Percentiles rank a stretch among this genome's conserved stretches.
Evolutionary conservation across 108 stramenopile genomes (phyloP).

Genomic region (Chaetoceros muelleri): DNA sequence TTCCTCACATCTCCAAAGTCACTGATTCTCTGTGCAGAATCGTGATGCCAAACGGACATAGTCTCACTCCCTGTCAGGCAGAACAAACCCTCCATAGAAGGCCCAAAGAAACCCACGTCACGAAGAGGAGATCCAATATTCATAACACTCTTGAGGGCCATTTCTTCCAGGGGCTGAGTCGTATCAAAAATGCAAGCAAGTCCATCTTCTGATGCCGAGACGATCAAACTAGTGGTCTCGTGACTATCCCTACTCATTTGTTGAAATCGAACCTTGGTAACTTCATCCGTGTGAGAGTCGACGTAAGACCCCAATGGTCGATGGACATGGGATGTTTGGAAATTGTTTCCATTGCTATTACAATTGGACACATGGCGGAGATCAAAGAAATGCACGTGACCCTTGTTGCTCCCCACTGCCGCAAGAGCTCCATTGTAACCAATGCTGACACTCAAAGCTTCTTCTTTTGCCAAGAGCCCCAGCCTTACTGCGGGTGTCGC

Average conservation of each 20-base stretch:
- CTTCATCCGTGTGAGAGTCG: slow-evolving; percentile 75
- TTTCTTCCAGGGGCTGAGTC: slow-evolving; percentile 63
- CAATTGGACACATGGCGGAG: slow-evolving; percentile 23
- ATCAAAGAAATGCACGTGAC: slow-evolving; percentile 67
- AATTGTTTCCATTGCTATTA: no score
- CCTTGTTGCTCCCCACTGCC: slow-evolving; percentile 59
- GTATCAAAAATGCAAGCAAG: slow-evolving; percentile 69
- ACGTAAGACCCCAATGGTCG: slow-evolving; percentile 54
- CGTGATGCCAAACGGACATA: slow-evolving; percentile 42
- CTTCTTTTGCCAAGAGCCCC: slow-evolving; percentile 45
- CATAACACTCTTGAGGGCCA: slow-evolving; percentile 50
- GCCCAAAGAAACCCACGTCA: slow-evolving; percentile 69
- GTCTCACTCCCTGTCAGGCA: slow-evolving; percentile 77
- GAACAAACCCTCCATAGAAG: slow-evolving; percentile 45
- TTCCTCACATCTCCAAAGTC: slow-evolving; percentile 30
- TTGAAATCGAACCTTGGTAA: slow-evolving; percentile 61
- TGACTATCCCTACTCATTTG: slow-evolving; percentile 3
- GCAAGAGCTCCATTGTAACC: slow-evolving; percentile 73
- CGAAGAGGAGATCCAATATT: slow-evolving; percentile 59
- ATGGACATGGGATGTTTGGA: no score
- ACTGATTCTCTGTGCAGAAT: slow-evolving; percentile 20
- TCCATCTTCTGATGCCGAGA: slow-evolving; percentile 74
- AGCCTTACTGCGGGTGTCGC: no score
- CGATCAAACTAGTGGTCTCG: slow-evolving; percentile 29
- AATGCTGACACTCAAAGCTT: slow-evolving; percentile 46